These are phyloP conservation scores for Nakaseomyces glabratus DNA, from an alignment of 1,139 yeast species.

Conservation along the genomic window DNA sequence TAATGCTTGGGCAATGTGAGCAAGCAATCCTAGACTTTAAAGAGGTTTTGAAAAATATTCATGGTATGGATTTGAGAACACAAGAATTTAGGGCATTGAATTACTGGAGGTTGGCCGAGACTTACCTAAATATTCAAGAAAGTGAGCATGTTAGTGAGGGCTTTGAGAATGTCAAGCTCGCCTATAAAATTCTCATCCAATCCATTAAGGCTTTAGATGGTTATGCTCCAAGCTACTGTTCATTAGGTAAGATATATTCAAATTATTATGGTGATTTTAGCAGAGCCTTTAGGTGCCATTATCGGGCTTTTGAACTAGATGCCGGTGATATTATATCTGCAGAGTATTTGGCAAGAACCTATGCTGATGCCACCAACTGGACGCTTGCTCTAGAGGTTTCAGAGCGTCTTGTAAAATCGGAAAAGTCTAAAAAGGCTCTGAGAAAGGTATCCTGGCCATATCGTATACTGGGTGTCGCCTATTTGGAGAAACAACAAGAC, in stretches of 20 bases:
- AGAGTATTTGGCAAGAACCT: constrained; percentile 55
- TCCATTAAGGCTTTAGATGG: constrained; percentile 57
- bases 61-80: constrained; percentile 45
- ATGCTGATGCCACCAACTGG: constrained; percentile 70
- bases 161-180: constrained; percentile 26
- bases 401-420: constrained; percentile 53
- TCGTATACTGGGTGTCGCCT: constrained; percentile 72
- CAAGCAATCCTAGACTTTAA: constrained; percentile 48
- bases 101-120: constrained; percentile 66
- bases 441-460: constrained; percentile 66
- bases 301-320: constrained; percentile 83
- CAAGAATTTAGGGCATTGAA: constrained; percentile 50
- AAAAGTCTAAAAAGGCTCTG: constrained; percentile 45
- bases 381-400: constrained; percentile 72
- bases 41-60: constrained; percentile 37
- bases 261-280: constrained; percentile 47
- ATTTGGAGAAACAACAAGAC: constrained; percentile 63
- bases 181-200: constrained; percentile 49
- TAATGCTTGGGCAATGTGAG: constrained; percentile 43
- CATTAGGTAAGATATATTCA: constrained; percentile 64
- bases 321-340: constrained; percentile 71
- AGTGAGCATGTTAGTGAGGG: constrained; percentile 19
- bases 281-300: constrained; percentile 79
- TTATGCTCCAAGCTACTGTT: constrained; percentile 69
- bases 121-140: constrained; percentile 35